A percentile compares a stretch with the other conserved stretches of the same genome.
phyloP scores from a whole-genome alignment of 139 green algal species.

The Edaphochlamys debaryana region DNA sequence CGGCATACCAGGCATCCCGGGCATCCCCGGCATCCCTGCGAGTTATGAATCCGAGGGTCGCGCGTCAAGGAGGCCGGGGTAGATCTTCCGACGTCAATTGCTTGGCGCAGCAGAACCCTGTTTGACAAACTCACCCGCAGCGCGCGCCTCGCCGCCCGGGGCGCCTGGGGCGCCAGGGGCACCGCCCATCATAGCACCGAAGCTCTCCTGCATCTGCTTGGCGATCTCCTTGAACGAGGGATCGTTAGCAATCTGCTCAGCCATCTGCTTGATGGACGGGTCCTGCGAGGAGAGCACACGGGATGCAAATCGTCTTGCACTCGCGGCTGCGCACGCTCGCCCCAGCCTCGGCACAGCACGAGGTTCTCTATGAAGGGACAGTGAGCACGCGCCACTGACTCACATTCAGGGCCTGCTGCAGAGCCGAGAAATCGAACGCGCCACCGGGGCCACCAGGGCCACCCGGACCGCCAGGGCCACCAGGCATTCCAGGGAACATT shows the following conservation, averaged over 20 bases:
- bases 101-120: neutral
- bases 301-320: too few species aligned
- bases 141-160: conserved; percentile 2
- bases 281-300: conserved; percentile 58
- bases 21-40: neutral
- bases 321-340: neutral
- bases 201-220: conserved; percentile 70
- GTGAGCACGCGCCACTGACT: too few species aligned
- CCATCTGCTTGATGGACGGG: conserved; percentile 84
- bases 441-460: conserved; percentile 47
- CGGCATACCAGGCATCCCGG: neutral
- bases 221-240: conserved; percentile 77
- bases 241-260: conserved; percentile 83
- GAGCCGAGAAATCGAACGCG: conserved; percentile 71
- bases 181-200: conserved; percentile 58
- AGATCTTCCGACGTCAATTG: neutral
- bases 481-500: conserved; percentile 59
- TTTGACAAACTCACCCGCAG: conserved; percentile 22
- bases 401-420: conserved; percentile 75
- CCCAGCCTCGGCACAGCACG: neutral
- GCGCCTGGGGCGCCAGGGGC: neutral
- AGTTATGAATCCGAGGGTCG: too few species aligned
- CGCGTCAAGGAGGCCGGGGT: neutral
- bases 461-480: conserved; percentile 39
- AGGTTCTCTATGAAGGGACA: neutral